These are phyloP conservation scores for Cystobasidiaceae sp. DNA, from an alignment of 1,284 basidiomycete genomes.

Conservation along the genomic window DNA sequence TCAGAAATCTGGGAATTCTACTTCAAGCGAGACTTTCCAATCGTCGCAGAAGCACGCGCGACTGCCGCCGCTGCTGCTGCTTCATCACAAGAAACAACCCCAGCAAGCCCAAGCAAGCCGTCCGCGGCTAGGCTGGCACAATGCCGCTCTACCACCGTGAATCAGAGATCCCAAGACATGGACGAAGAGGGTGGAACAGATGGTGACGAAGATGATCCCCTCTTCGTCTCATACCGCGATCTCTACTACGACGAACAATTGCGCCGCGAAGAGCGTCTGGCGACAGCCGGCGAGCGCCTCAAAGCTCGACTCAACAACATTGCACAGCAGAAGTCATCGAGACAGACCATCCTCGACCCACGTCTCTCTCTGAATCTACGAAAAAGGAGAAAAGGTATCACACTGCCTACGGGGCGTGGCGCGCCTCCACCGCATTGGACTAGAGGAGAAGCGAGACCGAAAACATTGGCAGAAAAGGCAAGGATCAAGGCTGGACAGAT, in stretches of 20 bases:
- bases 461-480: slow-evolving; percentile 17
- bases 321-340: slow-evolving; percentile 5
- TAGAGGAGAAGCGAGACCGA: slow-evolving; percentile 1
- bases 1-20: slow-evolving; percentile 29
- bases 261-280: slow-evolving; percentile 20
- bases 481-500: slow-evolving; percentile 2
- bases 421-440: no score
- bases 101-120: background rate
- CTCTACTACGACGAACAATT: slow-evolving; percentile 29
- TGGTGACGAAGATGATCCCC: background rate
- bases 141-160: no score
- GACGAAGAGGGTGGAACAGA: background rate
- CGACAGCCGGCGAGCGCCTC: slow-evolving; percentile 23
- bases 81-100: background rate
- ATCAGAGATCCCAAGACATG: no score
- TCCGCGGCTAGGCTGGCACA: background rate
- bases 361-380: slow-evolving; percentile 5
- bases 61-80: background rate
- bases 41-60: slow-evolving; percentile 18
- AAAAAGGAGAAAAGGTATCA: background rate
- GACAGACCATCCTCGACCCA: slow-evolving; percentile 25
- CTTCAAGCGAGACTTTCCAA: slow-evolving; percentile 31
- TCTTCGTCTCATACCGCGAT: slow-evolving; percentile 19
- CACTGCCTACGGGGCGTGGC: background rate
- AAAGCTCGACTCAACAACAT: slow-evolving; percentile 20